phyloP scores from a whole-genome alignment of 2,329 filamentous ascomycete genomes.

The Sporothrix schenckii region DNA sequence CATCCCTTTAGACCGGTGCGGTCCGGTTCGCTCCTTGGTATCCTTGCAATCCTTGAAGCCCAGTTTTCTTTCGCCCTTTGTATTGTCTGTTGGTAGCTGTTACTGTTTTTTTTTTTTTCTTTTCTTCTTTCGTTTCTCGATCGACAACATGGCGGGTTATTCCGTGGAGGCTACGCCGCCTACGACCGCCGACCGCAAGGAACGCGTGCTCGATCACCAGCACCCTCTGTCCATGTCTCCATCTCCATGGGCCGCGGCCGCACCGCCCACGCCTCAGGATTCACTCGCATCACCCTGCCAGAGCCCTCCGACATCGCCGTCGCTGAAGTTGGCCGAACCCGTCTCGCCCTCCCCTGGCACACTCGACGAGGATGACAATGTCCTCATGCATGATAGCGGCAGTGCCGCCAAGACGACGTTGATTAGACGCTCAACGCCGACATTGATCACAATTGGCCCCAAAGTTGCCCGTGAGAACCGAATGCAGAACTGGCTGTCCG shows the following conservation, averaged over 20 bases:
- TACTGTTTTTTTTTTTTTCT: background rate
- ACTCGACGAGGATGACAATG: slow-evolving; percentile 20
- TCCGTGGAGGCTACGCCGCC: slow-evolving; percentile 19
- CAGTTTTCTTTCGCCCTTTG: slow-evolving; percentile 1
- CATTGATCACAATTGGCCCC: slow-evolving; percentile 22
- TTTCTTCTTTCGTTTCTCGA: background rate
- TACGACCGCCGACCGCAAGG: slow-evolving; percentile 38
- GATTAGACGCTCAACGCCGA: slow-evolving; percentile 20
- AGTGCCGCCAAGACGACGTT: slow-evolving; percentile 13
- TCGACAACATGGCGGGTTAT: slow-evolving; percentile 15
- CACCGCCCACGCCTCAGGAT: slow-evolving; percentile 38
- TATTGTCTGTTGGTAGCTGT: background rate
- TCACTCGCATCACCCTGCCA: slow-evolving; percentile 25
- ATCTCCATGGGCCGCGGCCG: slow-evolving; percentile 43
- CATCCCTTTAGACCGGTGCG: slow-evolving; percentile 15
- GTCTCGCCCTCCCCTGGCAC: slow-evolving; percentile 4
- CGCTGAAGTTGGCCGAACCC: slow-evolving; percentile 7
- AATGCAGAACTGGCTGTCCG: slow-evolving; percentile 36
- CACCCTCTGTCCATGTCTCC: slow-evolving; percentile 26
- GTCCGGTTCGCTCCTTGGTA: slow-evolving; percentile 4
- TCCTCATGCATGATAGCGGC: slow-evolving; percentile 17
- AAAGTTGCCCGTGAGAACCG: slow-evolving; percentile 27
- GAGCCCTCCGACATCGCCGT: slow-evolving; percentile 17
- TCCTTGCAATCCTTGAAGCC: background rate
- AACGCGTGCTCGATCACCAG: slow-evolving; percentile 43